phyloP scores from a whole-genome alignment of 306 rosid species.

The Lotus japonicus region DNA sequence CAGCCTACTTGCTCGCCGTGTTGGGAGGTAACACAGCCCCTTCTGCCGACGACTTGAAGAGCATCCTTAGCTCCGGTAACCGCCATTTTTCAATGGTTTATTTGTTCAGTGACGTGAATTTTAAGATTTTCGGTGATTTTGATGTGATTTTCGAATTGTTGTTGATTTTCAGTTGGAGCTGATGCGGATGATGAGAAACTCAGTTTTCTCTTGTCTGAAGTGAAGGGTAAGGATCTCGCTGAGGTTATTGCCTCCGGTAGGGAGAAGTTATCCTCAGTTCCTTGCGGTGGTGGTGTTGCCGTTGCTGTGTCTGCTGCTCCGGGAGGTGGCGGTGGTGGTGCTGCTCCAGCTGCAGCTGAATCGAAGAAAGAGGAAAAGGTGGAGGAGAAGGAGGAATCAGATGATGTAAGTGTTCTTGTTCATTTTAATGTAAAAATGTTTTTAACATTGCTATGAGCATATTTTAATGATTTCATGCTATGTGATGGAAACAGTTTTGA shows the following conservation, averaged over 20 bases:
- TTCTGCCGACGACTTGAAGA: slow-evolving; percentile 30
- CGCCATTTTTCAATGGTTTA: background rate
- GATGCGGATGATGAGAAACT: slow-evolving; percentile 48
- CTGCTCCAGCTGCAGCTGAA: slow-evolving; percentile 50
- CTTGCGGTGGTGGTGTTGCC: slow-evolving; percentile 51
- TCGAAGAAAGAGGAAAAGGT: slow-evolving; percentile 67
- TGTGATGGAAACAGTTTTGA: background rate
- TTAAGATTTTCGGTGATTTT: background rate
- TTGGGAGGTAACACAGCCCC: slow-evolving; percentile 47
- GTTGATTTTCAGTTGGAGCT: slow-evolving; percentile 51
- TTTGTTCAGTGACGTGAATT: background rate
- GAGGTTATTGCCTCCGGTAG: slow-evolving; percentile 58
- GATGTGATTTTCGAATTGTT: background rate
- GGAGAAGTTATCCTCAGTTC: slow-evolving; percentile 57
- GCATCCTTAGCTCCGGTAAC: slow-evolving; percentile 32
- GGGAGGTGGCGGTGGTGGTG: slow-evolving; percentile 20
- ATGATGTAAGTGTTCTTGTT: slow-evolving; percentile 42
- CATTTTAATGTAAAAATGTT: background rate
- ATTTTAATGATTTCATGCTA: background rate
- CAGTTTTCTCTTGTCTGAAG: slow-evolving; percentile 30
- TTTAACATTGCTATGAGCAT: background rate
- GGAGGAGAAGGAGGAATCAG: slow-evolving; percentile 65
- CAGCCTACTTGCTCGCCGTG: slow-evolving; percentile 48
- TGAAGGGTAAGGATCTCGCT: slow-evolving; percentile 47
- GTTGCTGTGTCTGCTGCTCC: slow-evolving; percentile 36